phyloP scores from a whole-genome alignment of 2,329 filamentous ascomycete genomes.

The Pseudopyrenochaeta lycopersici region DNA sequence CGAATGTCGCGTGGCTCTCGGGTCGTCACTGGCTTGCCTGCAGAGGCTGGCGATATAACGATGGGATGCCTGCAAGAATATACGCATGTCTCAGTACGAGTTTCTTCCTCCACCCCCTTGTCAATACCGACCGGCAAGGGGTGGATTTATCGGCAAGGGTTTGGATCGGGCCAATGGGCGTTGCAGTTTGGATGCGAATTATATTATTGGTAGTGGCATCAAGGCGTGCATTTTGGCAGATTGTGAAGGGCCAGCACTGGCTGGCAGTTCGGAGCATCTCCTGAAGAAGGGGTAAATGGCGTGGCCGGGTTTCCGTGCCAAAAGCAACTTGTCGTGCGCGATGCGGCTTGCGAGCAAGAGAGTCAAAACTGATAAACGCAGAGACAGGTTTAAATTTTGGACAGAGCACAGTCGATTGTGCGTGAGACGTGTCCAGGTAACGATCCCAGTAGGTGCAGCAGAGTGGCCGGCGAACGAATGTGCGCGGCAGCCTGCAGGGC shows the following conservation, averaged over 20 bases:
- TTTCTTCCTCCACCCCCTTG: slow-evolving; percentile 24
- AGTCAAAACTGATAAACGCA: slow-evolving; percentile 16
- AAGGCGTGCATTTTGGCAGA: slow-evolving; percentile 32
- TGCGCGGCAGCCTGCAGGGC: slow-evolving; percentile 34
- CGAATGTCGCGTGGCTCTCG: slow-evolving; percentile 17
- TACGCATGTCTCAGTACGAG: slow-evolving; percentile 37
- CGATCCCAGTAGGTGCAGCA: slow-evolving; percentile 35
- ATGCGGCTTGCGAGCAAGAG: slow-evolving; percentile 7
- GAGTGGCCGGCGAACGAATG: slow-evolving; percentile 26
- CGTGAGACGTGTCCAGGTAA: slow-evolving; percentile 34
- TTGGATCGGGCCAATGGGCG: slow-evolving; percentile 31
- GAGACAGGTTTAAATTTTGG: slow-evolving; percentile 30
- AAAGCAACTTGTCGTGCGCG: slow-evolving; percentile 17
- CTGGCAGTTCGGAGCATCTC: slow-evolving; percentile 27
- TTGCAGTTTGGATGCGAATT: slow-evolving; percentile 25
- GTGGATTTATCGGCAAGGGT: slow-evolving; percentile 23
- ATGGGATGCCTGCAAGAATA: slow-evolving; percentile 20
- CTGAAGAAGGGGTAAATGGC: slow-evolving; percentile 24
- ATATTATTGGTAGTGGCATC: slow-evolving; percentile 41
- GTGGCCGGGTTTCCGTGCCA: slow-evolving; percentile 23
- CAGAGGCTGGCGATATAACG: slow-evolving; percentile 15
- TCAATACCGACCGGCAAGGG: slow-evolving; percentile 25
- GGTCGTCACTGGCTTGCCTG: slow-evolving; percentile 12
- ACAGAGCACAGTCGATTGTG: slow-evolving; percentile 32
- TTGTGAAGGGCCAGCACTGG: slow-evolving; percentile 23